Percentiles rank a stretch among this genome's conserved stretches.
These are phyloP conservation scores for Cyberlindnera mycetangii DNA, from an alignment of 805 yeast genomes.

Conservation along the genomic window DNA sequence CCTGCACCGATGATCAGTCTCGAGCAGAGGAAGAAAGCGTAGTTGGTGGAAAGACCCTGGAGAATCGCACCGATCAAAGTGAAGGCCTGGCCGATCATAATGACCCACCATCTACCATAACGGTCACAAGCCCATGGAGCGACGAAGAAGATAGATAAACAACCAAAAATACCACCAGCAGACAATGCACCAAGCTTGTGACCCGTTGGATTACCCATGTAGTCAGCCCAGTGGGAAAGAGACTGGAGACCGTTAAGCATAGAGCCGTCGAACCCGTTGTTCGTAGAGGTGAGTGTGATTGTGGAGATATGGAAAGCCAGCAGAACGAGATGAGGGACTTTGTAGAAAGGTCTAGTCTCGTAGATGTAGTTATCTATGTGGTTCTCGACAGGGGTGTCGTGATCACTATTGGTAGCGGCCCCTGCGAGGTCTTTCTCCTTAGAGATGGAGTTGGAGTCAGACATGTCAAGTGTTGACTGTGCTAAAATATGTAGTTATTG, in stretches of 20 bases:
- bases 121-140: constrained; percentile 33
- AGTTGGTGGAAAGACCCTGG: constrained; percentile 30
- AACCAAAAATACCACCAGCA: constrained; percentile 42
- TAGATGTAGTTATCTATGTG: constrained; percentile 9
- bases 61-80: constrained; percentile 25
- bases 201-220: constrained; percentile 39
- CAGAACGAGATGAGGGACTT: constrained; percentile 34
- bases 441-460: not conserved
- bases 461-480: not conserved
- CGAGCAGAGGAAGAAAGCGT: constrained; percentile 17
- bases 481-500: not conserved
- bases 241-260: constrained; percentile 50
- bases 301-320: constrained; percentile 37
- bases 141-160: constrained; percentile 31
- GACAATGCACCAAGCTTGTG: constrained; percentile 37
- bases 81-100: constrained; percentile 19
- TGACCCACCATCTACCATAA: constrained; percentile 37
- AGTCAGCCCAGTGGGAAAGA: constrained; percentile 35
- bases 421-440: not conserved
- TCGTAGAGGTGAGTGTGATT: constrained; percentile 44
- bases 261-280: constrained; percentile 45
- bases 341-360: constrained; percentile 30
- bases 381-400: not conserved
- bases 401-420: not conserved
- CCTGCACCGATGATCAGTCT: constrained; percentile 52